Evolutionary conservation across 2,329 filamentous ascomycete genomes (phyloP).

Genomic region (Aaosphaeria pasadenensis): DNA sequence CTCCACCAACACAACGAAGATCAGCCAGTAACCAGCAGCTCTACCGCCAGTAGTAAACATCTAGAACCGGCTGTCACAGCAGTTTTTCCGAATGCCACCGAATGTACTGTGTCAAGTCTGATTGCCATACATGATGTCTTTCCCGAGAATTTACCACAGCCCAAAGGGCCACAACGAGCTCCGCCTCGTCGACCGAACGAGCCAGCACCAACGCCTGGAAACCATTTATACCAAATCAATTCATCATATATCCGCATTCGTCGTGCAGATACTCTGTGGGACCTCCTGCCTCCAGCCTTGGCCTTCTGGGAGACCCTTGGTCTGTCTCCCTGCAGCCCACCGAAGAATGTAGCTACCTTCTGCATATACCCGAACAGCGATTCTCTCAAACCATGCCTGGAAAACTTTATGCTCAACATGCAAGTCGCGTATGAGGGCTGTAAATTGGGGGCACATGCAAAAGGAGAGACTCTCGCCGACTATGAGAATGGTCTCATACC

Average conservation of each 20-base stretch:
- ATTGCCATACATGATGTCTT: conserved; percentile 46
- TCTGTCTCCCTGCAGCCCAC: conserved; percentile 66
- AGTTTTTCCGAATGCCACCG: conserved; percentile 28
- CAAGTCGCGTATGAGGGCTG: conserved; percentile 70
- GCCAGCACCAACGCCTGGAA: conserved; percentile 18
- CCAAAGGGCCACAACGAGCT: conserved; percentile 34
- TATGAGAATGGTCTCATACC: conserved; percentile 33
- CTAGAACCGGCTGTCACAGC: conserved; percentile 21
- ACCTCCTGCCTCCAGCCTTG: conserved; percentile 71
- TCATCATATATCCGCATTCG: conserved; percentile 71
- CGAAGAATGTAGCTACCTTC: conserved; percentile 68
- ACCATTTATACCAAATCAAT: conserved; percentile 49
- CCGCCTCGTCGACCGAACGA: conserved; percentile 31
- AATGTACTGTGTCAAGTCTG: conserved; percentile 30
- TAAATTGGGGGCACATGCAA: conserved; percentile 65
- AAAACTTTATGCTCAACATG: conserved; percentile 65
- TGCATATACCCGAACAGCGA: conserved; percentile 68
- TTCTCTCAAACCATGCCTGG: conserved; percentile 59
- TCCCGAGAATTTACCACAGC: conserved; percentile 31
- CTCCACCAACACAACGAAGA: conserved; percentile 25
- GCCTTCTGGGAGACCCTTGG: conserved; percentile 81
- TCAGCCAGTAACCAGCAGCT: neutral
- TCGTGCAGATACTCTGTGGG: conserved; percentile 65
- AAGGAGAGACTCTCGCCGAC: conserved; percentile 38
- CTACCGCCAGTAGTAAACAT: neutral